These are phyloP conservation scores for Combretum micranthum DNA, from an alignment of 345 rosid genomes.

Conservation along the genomic window DNA sequence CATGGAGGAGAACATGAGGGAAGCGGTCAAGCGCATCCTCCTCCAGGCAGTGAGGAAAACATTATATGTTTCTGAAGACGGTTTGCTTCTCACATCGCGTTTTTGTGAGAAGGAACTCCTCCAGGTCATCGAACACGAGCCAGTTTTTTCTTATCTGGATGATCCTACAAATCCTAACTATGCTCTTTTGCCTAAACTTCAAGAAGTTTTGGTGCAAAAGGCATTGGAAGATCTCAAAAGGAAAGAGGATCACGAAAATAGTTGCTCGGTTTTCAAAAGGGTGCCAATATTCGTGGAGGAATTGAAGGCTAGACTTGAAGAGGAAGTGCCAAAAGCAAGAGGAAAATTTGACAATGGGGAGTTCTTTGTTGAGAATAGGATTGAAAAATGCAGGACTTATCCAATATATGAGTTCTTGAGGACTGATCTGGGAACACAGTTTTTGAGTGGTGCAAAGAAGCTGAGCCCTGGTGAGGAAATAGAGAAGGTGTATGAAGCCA, in stretches of 20 bases:
- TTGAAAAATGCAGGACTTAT: constrained; percentile 36
- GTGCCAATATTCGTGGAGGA: constrained; percentile 33
- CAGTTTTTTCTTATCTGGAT: constrained; percentile 38
- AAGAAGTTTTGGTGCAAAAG: constrained; percentile 25
- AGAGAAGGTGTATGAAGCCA: constrained; percentile 38
- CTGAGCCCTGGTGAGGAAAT: constrained; percentile 49
- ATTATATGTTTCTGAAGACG: constrained; percentile 34
- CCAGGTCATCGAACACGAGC: constrained; percentile 33
- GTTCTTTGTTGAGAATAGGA: constrained; percentile 17
- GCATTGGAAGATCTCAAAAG: constrained; percentile 19
- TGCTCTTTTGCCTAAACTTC: constrained; percentile 28
- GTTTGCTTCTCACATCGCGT: constrained; percentile 33
- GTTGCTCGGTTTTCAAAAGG: constrained; percentile 27
- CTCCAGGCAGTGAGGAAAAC: constrained; percentile 26
- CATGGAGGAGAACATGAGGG: constrained; percentile 43
- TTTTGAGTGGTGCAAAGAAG: constrained; percentile 37
- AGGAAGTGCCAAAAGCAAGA: constrained; percentile 31
- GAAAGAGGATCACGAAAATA: constrained; percentile 9
- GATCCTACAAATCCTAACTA: constrained; percentile 38
- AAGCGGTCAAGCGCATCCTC: constrained; percentile 22
- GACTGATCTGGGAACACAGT: constrained; percentile 29
- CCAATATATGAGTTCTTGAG: constrained; percentile 39
- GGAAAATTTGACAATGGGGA: constrained; percentile 24
- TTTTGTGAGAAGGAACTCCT: constrained; percentile 39
- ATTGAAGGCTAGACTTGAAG: constrained; percentile 26